Conservation (phyloP, 176 grass and related monocot species). For the Olyra latifolia region DNA sequence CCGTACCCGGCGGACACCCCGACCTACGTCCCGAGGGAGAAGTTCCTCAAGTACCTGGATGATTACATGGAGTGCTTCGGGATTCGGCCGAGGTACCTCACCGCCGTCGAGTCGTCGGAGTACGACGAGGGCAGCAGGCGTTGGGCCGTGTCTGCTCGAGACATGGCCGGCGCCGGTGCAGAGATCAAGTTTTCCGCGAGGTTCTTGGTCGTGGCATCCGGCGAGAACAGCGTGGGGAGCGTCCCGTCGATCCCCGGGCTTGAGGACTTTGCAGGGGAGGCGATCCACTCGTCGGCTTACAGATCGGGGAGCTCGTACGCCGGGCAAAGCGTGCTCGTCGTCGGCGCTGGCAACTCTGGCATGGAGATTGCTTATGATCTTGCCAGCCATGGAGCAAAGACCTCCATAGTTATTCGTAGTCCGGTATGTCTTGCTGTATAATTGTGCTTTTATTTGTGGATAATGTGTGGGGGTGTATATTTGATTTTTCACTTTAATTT, state of each 20-base stretch:
- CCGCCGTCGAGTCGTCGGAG: background rate
- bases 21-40: conserved; percentile 22
- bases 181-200: background rate
- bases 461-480: background rate
- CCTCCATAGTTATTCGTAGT: conserved; percentile 35
- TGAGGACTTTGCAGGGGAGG: conserved; percentile 10
- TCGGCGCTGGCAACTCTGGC: conserved; percentile 52
- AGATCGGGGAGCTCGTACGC: conserved; percentile 33
- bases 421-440: conserved; percentile 23
- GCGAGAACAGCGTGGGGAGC: conserved; percentile 30
- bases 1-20: background rate
- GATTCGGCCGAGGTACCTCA: conserved; percentile 9
- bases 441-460: background rate
- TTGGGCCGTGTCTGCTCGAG: background rate
- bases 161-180: background rate
- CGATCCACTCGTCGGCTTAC: conserved; percentile 32
- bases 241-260: conserved; percentile 31
- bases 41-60: conserved; percentile 36
- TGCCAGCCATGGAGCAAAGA: conserved; percentile 17
- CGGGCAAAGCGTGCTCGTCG: conserved; percentile 27
- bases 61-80: background rate
- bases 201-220: conserved; percentile 50
- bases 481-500: background rate
- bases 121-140: background rate
- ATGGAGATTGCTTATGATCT: conserved; percentile 67